Evolutionary conservation across 73 alveolate genomes (phyloP).

Genomic region (Paramecium tetraurelia): DNA sequence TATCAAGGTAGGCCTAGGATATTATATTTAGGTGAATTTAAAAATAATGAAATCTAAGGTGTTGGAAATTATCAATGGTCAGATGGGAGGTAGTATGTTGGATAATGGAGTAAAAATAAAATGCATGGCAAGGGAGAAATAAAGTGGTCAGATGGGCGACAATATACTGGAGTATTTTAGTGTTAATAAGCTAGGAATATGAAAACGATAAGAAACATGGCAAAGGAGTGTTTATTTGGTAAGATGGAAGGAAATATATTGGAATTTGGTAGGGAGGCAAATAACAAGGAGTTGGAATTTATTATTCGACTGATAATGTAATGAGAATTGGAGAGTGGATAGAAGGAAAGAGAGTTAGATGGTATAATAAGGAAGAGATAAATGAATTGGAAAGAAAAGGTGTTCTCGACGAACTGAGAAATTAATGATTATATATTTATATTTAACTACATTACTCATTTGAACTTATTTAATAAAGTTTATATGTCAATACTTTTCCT

Average conservation of each 20-base stretch:
- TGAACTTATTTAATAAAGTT: slow-evolving; percentile 4
- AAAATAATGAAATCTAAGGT: slow-evolving; percentile 71
- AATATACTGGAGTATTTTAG: slow-evolving; percentile 64
- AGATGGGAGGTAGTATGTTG: slow-evolving; percentile 71
- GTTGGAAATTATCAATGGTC: slow-evolving; percentile 72
- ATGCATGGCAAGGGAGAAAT: slow-evolving; percentile 75
- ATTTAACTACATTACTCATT: slow-evolving; percentile 18
- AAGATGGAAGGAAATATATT: slow-evolving; percentile 58
- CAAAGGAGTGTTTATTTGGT: slow-evolving; percentile 69
- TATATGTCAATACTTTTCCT: slow-evolving; percentile 20
- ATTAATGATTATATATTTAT: background rate
- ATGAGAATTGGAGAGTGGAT: slow-evolving; percentile 62
- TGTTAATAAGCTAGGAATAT: slow-evolving; percentile 35
- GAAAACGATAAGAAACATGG: slow-evolving; percentile 76
- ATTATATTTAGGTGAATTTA: slow-evolving; percentile 19
- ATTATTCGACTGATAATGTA: slow-evolving; percentile 48
- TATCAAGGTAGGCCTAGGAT: slow-evolving; percentile 60
- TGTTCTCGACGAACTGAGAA: background rate
- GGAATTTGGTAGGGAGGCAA: slow-evolving; percentile 72
- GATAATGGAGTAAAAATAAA: slow-evolving; percentile 74
- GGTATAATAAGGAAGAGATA: slow-evolving; percentile 45
- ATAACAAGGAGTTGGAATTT: slow-evolving; percentile 65
- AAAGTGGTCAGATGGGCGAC: slow-evolving; percentile 77
- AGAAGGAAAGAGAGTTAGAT: slow-evolving; percentile 60
- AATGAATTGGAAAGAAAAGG: background rate